Base-by-base conservation (phyloP, 176 grass and related monocot species). In the Aegilops bicornis region DNA sequence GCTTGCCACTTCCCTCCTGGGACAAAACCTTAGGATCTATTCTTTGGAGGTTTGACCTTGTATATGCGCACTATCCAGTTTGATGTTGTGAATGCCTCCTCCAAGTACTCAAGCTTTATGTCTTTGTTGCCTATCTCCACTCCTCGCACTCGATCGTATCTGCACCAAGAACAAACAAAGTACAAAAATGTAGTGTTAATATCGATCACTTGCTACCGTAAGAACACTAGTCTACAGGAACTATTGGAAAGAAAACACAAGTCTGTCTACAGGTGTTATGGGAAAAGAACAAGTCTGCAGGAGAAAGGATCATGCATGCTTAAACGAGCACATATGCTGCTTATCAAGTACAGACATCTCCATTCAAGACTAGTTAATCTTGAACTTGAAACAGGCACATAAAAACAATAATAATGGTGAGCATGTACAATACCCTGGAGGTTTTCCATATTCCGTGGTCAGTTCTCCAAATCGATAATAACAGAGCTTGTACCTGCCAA, bases 71-170 rank as follows among this genome's bases (percentile, higher is more conserved):
- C 89, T 80, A 99, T 99, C 97, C 94, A 99, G 89, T 96, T 99
- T 69, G 92, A 94, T 56, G 97, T 96, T 27, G 94, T 96, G 66
- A 67, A 99, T 71, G 97, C 97, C 73, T 99, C 97, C 79, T 99
- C 97, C 85, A 99, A 91, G 82, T 99, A 97, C 84, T 99, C 97
- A 13, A 99, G 97, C 67, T 96, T 93, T 37, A 99, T 68, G 45
- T 99, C 94, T 91, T 99, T 99, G 20, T 99, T 99, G 63, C 97
- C 97, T 65, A 99, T 99, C 87, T 99, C 97, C 56, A 99, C 97
- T 85, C 97, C 97, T 82, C 97, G 90, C 37, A 91, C 97, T 56
- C 97, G 87, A 86, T 99, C 97, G 54, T 99, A 99, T 72, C 94
- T 96, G 82, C 54, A 81, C 50, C 31, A 5, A 79, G 4, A 86